Base-by-base conservation (phyloP, 176 grass and related monocot genomes). In the Musa troglodytarum region DNA sequence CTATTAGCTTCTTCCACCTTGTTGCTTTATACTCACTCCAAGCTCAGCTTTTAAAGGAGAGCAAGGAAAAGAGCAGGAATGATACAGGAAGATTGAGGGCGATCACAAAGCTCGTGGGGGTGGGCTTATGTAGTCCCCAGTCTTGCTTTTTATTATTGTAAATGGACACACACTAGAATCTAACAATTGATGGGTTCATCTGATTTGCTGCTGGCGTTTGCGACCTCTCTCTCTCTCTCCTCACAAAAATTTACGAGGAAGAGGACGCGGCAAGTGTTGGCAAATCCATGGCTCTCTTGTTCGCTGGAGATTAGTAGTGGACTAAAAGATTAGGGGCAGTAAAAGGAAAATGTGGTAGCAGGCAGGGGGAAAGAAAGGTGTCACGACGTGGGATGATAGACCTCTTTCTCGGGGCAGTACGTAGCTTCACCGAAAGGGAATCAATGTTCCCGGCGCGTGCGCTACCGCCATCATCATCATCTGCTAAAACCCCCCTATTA, bases 151-250 rank as follows among this genome's bases (percentile, higher is more conserved):
- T 65, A 65, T 26, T 51, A 70, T 70, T 50, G 49, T 19, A 51
- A n/a, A 50, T 50, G 68, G 68, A 70, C 68, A 50, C 17, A 70
- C 34, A 70, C 68, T 51, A 70, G 68, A 70, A 70, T 70, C 68
- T 50, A 50, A 70, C 68, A 70, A 49, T 70, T 50, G 34, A 49
- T 51, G 43, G 68, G 20, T 8, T 70, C 51, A 70, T 70, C 68
- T 21, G 43, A 50, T 65, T 23, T 65, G 63, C 63, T n/a, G 8
- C 43, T 70, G 20, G 7, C n/a, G 34, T 69, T 10, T 65, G 63
- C 63, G 11, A 12, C 1, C 22, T 11, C 23, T 28, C 63, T 11
- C 23, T 28, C 63, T 70, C 19, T 25, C 43, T 10, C 43, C 68
- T 2, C 68, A 12, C 68, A 50, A 70, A 19, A 51, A 25, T n/a